Evolutionary conservation across 2,329 filamentous ascomycete genomes (phyloP).

Genomic region (Pseudogymnoascus sp.): DNA sequence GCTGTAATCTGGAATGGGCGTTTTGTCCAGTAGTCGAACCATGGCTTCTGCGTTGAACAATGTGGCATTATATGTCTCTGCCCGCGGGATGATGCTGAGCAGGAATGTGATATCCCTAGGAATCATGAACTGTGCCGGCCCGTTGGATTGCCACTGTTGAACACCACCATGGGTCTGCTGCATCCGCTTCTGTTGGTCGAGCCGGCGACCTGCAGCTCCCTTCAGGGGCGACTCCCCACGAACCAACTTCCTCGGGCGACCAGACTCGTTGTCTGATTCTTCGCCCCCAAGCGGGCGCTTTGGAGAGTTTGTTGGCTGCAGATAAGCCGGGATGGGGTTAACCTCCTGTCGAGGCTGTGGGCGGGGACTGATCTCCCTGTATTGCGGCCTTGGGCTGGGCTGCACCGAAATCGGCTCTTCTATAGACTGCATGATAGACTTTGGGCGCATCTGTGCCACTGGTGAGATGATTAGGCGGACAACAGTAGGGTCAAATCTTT

Average conservation of each 20-base stretch:
- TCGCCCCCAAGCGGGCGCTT: constrained; percentile 41
- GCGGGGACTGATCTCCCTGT: constrained; percentile 22
- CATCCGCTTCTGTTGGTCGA: constrained; percentile 59
- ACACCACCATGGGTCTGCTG: constrained; percentile 41
- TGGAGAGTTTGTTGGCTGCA: constrained; percentile 26
- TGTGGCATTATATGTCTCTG: constrained; percentile 60
- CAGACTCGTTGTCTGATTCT: constrained; percentile 61
- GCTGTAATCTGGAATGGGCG: constrained; percentile 54
- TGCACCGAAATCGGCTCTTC: constrained; percentile 41
- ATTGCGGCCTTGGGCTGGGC: constrained; percentile 34
- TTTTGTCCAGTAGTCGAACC: constrained; percentile 62
- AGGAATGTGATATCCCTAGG: constrained; percentile 57
- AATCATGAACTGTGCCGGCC: constrained; percentile 50
- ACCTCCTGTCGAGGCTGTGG: constrained; percentile 25
- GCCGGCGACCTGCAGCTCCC: constrained; percentile 73
- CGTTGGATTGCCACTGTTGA: constrained; percentile 26
- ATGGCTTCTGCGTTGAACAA: constrained; percentile 63
- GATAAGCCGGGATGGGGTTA: constrained; percentile 26
- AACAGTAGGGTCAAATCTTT: constrained; percentile 71
- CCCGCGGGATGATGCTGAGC: constrained; percentile 54
- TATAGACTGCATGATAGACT: constrained; percentile 45
- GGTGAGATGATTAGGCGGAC: constrained; percentile 81
- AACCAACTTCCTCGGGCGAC: constrained; percentile 75
- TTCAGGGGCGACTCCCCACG: constrained; percentile 91
- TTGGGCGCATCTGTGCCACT: constrained; percentile 64